Conservation (phyloP, 257 asterid species). For the Ilex asprella region DNA sequence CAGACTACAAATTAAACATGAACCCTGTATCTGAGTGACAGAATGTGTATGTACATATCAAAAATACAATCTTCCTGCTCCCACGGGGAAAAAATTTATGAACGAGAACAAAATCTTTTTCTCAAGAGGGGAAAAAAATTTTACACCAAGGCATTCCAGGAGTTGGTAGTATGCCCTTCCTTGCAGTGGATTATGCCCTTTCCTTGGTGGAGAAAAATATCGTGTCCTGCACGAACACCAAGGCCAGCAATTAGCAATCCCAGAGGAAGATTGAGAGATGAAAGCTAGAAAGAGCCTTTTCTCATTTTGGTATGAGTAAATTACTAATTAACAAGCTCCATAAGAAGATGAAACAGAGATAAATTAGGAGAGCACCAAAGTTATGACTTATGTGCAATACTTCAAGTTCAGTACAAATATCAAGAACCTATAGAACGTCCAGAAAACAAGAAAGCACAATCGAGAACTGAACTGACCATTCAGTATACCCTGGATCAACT, state of each 20-base stretch:
- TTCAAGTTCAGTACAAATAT: background rate
- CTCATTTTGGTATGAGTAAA: too few relatives aligned
- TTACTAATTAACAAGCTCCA: background rate
- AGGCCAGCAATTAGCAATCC: background rate
- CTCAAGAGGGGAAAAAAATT: slow-evolving; percentile 9
- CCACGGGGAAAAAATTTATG: too few relatives aligned
- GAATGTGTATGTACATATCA: background rate
- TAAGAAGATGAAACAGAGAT: background rate
- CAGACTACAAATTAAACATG: slow-evolving; percentile 5
- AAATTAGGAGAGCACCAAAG: background rate
- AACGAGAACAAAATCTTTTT: too few relatives aligned
- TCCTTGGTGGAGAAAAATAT: slow-evolving; percentile 89
- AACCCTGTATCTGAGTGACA: background rate
- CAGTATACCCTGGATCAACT: slow-evolving; percentile 99
- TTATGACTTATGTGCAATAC: background rate
- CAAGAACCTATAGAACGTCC: background rate
- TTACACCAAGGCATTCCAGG: slow-evolving; percentile 96
- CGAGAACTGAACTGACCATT: slow-evolving; percentile 52
- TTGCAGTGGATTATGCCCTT: slow-evolving; percentile 99
- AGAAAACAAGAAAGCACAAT: slow-evolving; percentile 1
- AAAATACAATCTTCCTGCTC: too few relatives aligned
- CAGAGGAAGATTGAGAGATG: too few relatives aligned
- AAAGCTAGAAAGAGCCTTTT: too few relatives aligned
- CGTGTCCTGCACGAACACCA: slow-evolving; percentile 51
- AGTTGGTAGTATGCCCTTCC: slow-evolving; percentile 99